Base-by-base conservation (phyloP, 2,329 filamentous ascomycete species). In the Fusarium hainanense region DNA sequence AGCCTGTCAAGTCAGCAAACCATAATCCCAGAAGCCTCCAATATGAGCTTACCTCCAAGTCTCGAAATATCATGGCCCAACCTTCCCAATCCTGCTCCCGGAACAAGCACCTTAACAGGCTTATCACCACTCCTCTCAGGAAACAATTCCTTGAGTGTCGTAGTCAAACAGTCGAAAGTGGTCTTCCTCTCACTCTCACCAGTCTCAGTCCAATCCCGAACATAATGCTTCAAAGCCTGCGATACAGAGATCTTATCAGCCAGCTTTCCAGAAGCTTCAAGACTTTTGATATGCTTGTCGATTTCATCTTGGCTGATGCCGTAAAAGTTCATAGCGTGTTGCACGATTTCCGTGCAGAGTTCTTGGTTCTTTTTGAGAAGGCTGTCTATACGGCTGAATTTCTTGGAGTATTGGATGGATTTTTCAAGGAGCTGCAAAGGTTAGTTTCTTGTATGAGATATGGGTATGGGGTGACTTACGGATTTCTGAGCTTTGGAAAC, bases 221-320 rank as follows among this genome's bases (percentile, higher is more conserved):
- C 85, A 60, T 84, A 85, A 68, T 89, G 87, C 72, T 88, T 89
- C 54, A 89, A 71, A 0, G 85, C 81, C 68, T 89, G 87, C 0
- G 82, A 80, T 1, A 87, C 81, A 34, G 84, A 83, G 3, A 83
- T 79, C 7, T 80, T 81, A 23, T 88, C 86, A 2, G 82, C 80
- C 0, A 73, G 68, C 21, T 76, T 78, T 2, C 81, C 80, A 0
- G 78, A 74, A 2, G 81, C 77, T 3, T 81, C 78, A 1, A 79
- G 76, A 6, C 77, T 74, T 7, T 80, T 78, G 48, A 82, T 73
- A 69, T 82, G 84, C 1, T 77, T 74, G 6, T 83, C 75, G 0
- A 89, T 75, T 67, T 88, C 86, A 3, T 76, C 57, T 7, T 78
- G 74, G 0, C 76, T 70, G 27, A 88, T 76, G 0, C 74, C 75